Percentiles rank a stretch among this genome's conserved stretches.
phyloP scores from a whole-genome alignment of 768 basidiomycete genomes.

The Sarcodon aspratus region DNA sequence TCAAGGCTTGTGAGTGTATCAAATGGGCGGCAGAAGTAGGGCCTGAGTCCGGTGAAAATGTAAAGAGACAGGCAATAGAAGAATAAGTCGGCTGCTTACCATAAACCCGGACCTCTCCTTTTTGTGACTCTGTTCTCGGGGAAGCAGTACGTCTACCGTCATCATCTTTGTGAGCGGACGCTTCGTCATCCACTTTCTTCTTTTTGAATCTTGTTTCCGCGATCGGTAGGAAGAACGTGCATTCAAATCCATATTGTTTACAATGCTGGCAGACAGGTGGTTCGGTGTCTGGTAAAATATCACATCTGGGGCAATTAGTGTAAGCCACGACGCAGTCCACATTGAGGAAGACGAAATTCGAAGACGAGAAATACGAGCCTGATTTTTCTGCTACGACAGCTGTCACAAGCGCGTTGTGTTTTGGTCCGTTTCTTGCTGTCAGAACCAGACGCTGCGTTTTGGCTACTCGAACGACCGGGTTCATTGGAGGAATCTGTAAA shows the following conservation, averaged over 20 bases:
- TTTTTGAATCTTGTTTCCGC: slow-evolving; percentile 99
- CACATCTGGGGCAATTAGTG: slow-evolving; percentile 41
- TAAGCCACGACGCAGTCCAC: neutral
- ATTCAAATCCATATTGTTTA: slow-evolving; percentile 87
- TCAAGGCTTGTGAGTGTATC: slow-evolving; percentile 79
- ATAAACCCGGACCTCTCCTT: slow-evolving; percentile 49
- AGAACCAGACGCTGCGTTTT: neutral
- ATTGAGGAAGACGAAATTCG: slow-evolving; percentile 7
- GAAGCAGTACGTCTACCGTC: slow-evolving; percentile 26
- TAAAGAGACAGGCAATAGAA: slow-evolving; percentile 2
- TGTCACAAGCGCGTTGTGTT: slow-evolving; percentile 87
- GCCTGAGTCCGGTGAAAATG: slow-evolving; percentile 31
- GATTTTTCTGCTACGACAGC: slow-evolving; percentile 85
- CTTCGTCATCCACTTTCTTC: slow-evolving; percentile 74
- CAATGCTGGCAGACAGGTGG: slow-evolving; percentile 88
- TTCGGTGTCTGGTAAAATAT: slow-evolving; percentile 69
- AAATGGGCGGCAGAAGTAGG: slow-evolving; percentile 82
- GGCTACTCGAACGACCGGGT: neutral
- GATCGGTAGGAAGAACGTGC: slow-evolving; percentile 96
- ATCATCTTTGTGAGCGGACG: slow-evolving; percentile 26
- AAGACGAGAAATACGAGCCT: slow-evolving; percentile 27
- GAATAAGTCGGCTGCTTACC: slow-evolving; percentile 15
- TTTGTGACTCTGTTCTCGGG: slow-evolving; percentile 35
- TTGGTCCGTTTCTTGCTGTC: slow-evolving; percentile 86
- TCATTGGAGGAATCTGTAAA: slow-evolving; percentile 12